phyloP scores from a whole-genome alignment of 129 eudicot species.

The Silybum marianum region DNA sequence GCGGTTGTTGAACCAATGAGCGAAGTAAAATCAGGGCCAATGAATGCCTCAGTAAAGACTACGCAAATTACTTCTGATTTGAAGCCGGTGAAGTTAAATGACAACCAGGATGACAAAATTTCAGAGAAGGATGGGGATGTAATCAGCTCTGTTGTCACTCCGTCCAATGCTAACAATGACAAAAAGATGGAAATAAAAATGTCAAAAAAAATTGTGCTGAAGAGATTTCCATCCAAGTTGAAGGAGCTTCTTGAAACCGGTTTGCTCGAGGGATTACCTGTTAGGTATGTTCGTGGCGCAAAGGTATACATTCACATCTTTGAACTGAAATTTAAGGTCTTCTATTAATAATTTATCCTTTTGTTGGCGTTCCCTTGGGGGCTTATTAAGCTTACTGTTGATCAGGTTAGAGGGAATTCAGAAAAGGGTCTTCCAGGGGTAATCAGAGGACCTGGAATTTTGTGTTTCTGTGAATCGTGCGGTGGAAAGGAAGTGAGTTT shows the following conservation, averaged over 20 bases:
- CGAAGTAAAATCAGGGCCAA: conserved; percentile 29
- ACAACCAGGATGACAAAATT: conserved; percentile 18
- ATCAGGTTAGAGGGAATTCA: conserved; percentile 35
- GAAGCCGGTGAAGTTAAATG: conserved; percentile 27
- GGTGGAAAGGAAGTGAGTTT: conserved; percentile 59
- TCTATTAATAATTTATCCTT: background rate
- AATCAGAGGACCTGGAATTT: conserved; percentile 59
- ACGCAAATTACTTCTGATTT: conserved; percentile 31
- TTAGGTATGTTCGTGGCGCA: conserved; percentile 59
- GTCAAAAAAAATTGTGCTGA: conserved; percentile 48
- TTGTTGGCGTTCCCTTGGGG: background rate
- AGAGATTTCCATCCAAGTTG: conserved; percentile 44
- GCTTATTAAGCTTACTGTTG: conserved; percentile 20
- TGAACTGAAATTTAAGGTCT: background rate
- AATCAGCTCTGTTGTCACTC: conserved; percentile 14
- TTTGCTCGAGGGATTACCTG: conserved; percentile 69
- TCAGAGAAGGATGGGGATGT: conserved; percentile 21
- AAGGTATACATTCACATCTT: conserved; percentile 48
- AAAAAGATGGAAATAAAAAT: conserved; percentile 32
- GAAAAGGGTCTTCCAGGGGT: conserved; percentile 61
- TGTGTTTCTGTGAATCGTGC: conserved; percentile 63
- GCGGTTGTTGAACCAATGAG: conserved; percentile 31
- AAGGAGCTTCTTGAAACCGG: conserved; percentile 87
- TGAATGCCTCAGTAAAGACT: conserved; percentile 13
- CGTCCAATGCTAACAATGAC: conserved; percentile 4